A percentile compares a stretch with the other conserved stretches of the same genome.
Evolutionary conservation across 768 basidiomycete genomes (phyloP).

Genomic region (Phaeolepiota aurea): DNA sequence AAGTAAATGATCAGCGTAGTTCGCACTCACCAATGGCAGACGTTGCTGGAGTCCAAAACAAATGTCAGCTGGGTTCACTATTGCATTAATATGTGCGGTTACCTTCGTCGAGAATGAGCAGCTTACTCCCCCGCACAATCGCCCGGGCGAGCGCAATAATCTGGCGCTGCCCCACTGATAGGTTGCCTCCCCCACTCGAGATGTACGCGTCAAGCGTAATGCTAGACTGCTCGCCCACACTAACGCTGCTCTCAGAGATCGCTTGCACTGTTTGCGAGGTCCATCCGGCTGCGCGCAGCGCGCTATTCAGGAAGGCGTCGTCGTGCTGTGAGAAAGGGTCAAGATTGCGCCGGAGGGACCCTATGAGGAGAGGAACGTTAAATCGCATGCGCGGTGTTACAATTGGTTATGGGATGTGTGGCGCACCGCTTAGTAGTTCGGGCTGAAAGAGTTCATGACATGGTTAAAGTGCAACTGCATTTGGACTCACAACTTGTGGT

Average conservation of each 20-base stretch:
- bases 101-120: constrained; percentile 57
- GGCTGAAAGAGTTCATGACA: constrained; percentile 12
- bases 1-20: constrained; percentile 21
- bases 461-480: not conserved
- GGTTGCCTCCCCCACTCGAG: constrained; percentile 48
- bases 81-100: constrained; percentile 38
- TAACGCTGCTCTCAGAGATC: too few relatives aligned
- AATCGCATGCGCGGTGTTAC: not conserved
- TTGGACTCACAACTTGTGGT: constrained; percentile 27
- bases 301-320: constrained; percentile 26
- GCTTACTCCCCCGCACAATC: constrained; percentile 40
- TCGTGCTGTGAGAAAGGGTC: constrained; percentile 49
- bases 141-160: constrained; percentile 53
- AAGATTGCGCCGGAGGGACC: constrained; percentile 48
- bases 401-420: not conserved
- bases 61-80: constrained; percentile 21
- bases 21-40: constrained; percentile 30
- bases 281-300: constrained; percentile 24
- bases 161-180: constrained; percentile 67
- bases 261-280: constrained; percentile 22
- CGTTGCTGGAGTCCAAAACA: too few relatives aligned
- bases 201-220: constrained; percentile 33
- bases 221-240: constrained; percentile 35
- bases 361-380: constrained; percentile 12
- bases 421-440: constrained; percentile 29